phyloP scores from a whole-genome alignment of 2,329 filamentous ascomycete species.

The Alternaria consortialis region DNA sequence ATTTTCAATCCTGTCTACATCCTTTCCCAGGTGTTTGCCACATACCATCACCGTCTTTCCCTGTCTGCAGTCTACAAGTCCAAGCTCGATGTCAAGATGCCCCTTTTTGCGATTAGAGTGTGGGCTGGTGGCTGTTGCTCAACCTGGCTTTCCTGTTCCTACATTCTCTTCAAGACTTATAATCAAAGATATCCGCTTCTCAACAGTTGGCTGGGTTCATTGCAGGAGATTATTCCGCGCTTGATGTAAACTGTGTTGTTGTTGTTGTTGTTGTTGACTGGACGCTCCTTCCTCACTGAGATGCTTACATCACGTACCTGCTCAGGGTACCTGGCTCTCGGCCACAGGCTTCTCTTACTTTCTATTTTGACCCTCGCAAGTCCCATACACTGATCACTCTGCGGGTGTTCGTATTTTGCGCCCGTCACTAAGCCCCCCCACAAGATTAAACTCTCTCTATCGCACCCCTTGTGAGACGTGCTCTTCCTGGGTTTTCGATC shows the following conservation, averaged over 20 bases:
- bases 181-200: conserved; percentile 5
- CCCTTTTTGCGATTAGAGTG: neutral
- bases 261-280: neutral
- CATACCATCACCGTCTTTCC: neutral
- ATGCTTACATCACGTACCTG: neutral
- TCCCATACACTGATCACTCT: no score
- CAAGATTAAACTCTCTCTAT: no score
- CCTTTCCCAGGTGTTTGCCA: conserved; percentile 15
- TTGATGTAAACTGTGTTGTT: neutral
- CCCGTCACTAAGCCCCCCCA: no score
- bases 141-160: neutral
- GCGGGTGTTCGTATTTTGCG: no score
- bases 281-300: neutral
- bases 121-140: neutral
- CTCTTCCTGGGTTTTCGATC: no score
- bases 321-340: no score
- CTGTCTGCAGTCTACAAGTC: neutral
- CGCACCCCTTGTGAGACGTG: no score
- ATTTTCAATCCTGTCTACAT: conserved; percentile 49
- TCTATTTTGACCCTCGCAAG: no score
- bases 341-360: no score
- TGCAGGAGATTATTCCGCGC: no score
- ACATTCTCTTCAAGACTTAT: conserved; percentile 1
- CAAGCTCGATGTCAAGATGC: neutral
- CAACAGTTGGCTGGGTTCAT: neutral